Base-by-base conservation (phyloP, 176 grass and related monocot genomes). In the Oryza rufipogon region DNA sequence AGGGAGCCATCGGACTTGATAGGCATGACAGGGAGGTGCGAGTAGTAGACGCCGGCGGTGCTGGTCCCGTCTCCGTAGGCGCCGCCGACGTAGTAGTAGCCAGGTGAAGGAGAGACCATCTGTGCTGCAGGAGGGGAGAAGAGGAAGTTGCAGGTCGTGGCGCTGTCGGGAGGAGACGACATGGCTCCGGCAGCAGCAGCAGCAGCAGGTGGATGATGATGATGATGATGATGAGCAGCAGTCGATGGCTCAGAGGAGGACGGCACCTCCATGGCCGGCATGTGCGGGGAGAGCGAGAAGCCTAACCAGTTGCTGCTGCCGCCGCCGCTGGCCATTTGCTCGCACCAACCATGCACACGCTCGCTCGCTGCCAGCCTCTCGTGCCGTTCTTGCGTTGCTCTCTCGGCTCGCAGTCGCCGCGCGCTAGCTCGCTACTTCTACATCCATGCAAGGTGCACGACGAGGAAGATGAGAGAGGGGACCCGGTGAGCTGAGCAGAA, bases 261-360 rank as follows among this genome's bases (percentile, higher is more conserved):
- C 19, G 90, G 80, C 82, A 81, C 80, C 71, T 92, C 90, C 90
- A 92, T 90, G 71, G 77, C 39, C 39, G 39, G 65, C 87, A 83
- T 81, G 36, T 92, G 89, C 20, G 91, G 81, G 28, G 93, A 91
- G 81, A 99, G 93, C 75, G 96, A 99, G 93, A 99, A 99, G 68
- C 91, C 91, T 46, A 99, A 71, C 91, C 96, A 96, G 88, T 73
- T 95, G 83, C 64, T 93, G 83, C 64, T 93, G 83, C 64, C 92
- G 83, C 63, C 88, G 74, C 13, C 70, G 73, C 58, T 93, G 52
- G 83, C 94, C 96, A 96, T 99, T 11, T 67, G 72, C 75, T 80
- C 74, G 58, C 61, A 75, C 30, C 64, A 46, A 90, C 74, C 75
- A 64, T 63, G 63, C 83, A 75, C 25, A 83, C 28, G 19, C 20